A percentile compares a stretch with the other conserved stretches of the same genome.
These are phyloP conservation scores for Fusarium tupiense DNA, from an alignment of 2,329 filamentous ascomycete species.

Conservation along the genomic window DNA sequence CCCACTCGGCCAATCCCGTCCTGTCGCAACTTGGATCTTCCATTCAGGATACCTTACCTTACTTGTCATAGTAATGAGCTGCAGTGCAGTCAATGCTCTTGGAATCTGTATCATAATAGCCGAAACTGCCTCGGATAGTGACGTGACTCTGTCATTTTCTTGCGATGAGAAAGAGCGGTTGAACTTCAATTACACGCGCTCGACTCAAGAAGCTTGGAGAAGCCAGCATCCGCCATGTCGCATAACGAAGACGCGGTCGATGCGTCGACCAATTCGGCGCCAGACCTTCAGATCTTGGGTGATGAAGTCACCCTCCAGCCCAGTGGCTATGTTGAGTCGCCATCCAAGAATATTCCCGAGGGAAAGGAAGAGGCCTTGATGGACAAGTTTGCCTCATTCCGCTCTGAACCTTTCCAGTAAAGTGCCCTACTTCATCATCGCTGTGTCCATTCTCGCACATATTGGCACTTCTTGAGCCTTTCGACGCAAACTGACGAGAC, in stretches of 20 bases:
- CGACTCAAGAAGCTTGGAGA: not conserved
- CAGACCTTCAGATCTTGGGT: constrained; percentile 81
- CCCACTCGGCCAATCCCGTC: constrained; percentile 40
- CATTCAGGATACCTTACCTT: not conserved
- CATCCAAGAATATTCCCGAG: constrained; percentile 54
- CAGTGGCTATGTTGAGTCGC: constrained; percentile 70
- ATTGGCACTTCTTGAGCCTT: not conserved
- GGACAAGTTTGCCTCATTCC: constrained; percentile 87
- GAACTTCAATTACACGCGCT: constrained; percentile 22
- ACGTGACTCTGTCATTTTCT: constrained; percentile 14
- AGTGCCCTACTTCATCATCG: constrained; percentile 20
- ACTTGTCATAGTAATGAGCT: not conserved
- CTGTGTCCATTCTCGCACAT: not conserved
- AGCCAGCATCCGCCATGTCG: constrained; percentile 42
- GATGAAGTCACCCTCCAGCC: constrained; percentile 80
- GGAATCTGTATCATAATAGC: constrained; percentile 14
- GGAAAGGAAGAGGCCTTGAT: constrained; percentile 75
- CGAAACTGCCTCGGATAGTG: constrained; percentile 5
- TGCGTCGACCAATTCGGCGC: constrained; percentile 60
- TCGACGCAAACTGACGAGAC: constrained; percentile 15
- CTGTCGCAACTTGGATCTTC: constrained; percentile 30
- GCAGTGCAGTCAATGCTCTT: constrained; percentile 13
- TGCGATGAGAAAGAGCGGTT: constrained; percentile 34
- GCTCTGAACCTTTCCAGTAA: constrained; percentile 71
- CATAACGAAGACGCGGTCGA: constrained; percentile 45